phyloP scores from a whole-genome alignment of 2,329 filamentous ascomycete genomes.

The Madurella mycetomatis region DNA sequence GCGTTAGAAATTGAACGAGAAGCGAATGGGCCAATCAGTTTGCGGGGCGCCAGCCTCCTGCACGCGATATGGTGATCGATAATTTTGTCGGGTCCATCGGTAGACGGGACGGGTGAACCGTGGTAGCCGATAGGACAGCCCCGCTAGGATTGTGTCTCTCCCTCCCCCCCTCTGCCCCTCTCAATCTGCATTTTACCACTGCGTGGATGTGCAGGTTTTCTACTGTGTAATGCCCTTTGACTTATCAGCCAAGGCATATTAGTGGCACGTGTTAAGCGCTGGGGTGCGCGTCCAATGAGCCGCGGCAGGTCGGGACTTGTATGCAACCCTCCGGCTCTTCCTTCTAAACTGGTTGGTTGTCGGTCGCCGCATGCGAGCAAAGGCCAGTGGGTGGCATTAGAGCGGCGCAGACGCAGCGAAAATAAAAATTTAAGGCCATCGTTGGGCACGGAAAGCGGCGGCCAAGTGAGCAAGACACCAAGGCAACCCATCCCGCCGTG shows the following conservation, averaged over 20 bases:
- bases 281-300: conserved; percentile 9
- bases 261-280: conserved; percentile 7
- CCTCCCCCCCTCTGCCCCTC: no score
- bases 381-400: neutral
- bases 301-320: conserved; percentile 14
- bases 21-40: neutral
- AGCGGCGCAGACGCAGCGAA: neutral
- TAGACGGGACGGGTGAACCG: neutral
- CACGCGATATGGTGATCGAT: neutral
- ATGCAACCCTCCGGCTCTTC: conserved; percentile 16
- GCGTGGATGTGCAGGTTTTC: neutral
- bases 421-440: neutral
- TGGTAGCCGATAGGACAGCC: no score
- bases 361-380: neutral
- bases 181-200: neutral
- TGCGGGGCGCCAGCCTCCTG: neutral
- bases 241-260: conserved; percentile 6
- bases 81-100: neutral
- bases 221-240: neutral
- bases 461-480: neutral
- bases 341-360: conserved; percentile 7
- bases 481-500: no score
- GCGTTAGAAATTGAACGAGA: neutral
- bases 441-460: neutral
- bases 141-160: no score